phyloP scores from a whole-genome alignment of 2,329 filamentous ascomycete species.

The Pseudomassariella vexata region DNA sequence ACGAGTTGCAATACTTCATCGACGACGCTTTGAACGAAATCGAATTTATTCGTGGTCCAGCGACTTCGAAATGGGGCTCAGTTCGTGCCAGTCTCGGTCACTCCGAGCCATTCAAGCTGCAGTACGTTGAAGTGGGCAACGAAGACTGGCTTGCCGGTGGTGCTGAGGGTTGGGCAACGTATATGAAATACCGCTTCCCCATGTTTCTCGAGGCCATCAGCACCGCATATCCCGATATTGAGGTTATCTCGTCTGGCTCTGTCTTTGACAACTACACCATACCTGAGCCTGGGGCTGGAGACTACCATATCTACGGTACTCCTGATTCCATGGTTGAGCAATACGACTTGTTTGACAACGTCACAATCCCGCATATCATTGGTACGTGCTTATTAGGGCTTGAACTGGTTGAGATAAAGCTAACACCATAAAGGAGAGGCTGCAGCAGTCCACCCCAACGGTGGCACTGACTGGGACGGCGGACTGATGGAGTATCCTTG shows the following conservation, averaged over 20 bases:
- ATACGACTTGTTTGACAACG: slow-evolving; percentile 50
- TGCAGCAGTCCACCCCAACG: slow-evolving; percentile 45
- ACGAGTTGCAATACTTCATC: slow-evolving; percentile 49
- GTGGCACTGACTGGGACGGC: slow-evolving; percentile 40
- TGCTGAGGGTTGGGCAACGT: slow-evolving; percentile 38
- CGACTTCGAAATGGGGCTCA: slow-evolving; percentile 49
- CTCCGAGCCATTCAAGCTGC: slow-evolving; percentile 53
- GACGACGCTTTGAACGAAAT: slow-evolving; percentile 57
- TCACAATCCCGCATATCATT: slow-evolving; percentile 19
- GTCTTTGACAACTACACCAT: slow-evolving; percentile 36
- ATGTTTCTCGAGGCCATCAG: slow-evolving; percentile 55
- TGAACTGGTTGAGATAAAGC: no score
- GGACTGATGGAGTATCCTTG: slow-evolving; percentile 42
- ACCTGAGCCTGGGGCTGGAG: slow-evolving; percentile 35
- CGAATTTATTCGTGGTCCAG: slow-evolving; percentile 54
- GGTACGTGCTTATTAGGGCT: slow-evolving; percentile 7
- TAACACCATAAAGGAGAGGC: slow-evolving; percentile 47
- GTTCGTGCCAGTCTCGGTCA: slow-evolving; percentile 54
- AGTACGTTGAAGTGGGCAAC: slow-evolving; percentile 62
- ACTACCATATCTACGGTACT: slow-evolving; percentile 47
- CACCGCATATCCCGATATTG: slow-evolving; percentile 50
- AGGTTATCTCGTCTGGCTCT: slow-evolving; percentile 45
- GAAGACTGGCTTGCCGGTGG: slow-evolving; percentile 57
- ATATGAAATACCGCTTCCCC: slow-evolving; percentile 50
- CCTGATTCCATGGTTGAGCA: slow-evolving; percentile 43